Percentiles rank a stretch among this genome's conserved stretches.
Conservation (phyloP, 2,329 filamentous ascomycete species). For the Pezicula rhizophila region DNA sequence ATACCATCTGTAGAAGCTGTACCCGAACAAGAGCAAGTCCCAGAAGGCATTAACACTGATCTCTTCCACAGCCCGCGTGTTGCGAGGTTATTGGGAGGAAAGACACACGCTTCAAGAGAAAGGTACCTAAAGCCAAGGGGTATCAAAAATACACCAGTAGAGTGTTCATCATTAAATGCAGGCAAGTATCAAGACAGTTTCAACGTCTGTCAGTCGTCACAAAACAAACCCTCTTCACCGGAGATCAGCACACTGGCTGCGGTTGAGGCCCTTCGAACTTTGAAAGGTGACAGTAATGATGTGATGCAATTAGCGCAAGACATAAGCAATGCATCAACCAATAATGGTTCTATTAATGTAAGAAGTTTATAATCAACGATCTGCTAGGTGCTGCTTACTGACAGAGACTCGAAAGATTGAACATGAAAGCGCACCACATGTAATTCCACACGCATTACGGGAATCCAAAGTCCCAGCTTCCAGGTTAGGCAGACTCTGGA, state of each 20-base stretch:
- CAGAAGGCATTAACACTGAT: constrained; percentile 53
- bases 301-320: constrained; percentile 40
- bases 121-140: constrained; percentile 26
- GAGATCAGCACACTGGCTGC: constrained; percentile 1
- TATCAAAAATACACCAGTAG: constrained; percentile 27
- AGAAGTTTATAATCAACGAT: constrained; percentile 22
- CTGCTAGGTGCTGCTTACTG: constrained; percentile 36
- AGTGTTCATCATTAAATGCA: constrained; percentile 21
- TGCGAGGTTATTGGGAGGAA: constrained; percentile 46
- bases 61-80: constrained; percentile 57
- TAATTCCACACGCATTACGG: constrained; percentile 59
- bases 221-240: constrained; percentile 8
- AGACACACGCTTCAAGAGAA: constrained; percentile 22
- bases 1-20: constrained; percentile 17
- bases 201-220: constrained; percentile 18
- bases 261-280: neutral
- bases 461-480: constrained; percentile 90
- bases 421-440: constrained; percentile 17
- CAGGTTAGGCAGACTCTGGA: constrained; percentile 82
- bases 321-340: constrained; percentile 31
- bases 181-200: constrained; percentile 32
- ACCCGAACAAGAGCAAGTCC: constrained; percentile 37
- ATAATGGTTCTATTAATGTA: constrained; percentile 1
- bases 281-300: constrained; percentile 27
- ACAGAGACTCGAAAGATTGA: constrained; percentile 29